Evolutionary conservation across 148 eudicot genomes (phyloP).

Genomic region (Fagopyrum tataricum): DNA sequence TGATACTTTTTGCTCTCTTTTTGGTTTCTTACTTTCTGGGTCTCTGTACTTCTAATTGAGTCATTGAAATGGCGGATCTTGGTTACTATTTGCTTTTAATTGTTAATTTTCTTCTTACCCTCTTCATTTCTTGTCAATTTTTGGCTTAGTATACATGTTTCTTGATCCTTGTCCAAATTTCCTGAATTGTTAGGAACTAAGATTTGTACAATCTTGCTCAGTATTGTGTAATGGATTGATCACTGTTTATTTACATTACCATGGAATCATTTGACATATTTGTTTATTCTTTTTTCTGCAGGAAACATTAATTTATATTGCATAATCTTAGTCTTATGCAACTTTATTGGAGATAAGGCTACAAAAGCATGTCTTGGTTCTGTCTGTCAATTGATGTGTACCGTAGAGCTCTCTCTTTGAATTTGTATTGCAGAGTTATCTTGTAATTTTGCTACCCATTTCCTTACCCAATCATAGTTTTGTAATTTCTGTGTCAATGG

Average conservation of each 20-base stretch:
- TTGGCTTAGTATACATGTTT: background rate
- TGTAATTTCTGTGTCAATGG: conserved; percentile 27
- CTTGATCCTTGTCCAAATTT: background rate
- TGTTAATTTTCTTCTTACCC: background rate
- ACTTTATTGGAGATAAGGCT: background rate
- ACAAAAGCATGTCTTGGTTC: conserved; percentile 48
- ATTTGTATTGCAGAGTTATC: conserved; percentile 70
- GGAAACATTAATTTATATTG: background rate
- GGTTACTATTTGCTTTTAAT: background rate
- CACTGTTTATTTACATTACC: background rate
- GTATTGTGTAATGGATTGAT: background rate
- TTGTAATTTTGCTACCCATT: conserved; percentile 28
- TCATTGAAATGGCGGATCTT: conserved; percentile 5
- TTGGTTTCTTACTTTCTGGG: conserved; percentile 2
- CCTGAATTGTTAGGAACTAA: background rate
- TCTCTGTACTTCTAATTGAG: background rate
- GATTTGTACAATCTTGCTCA: background rate
- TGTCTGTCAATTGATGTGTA: conserved; percentile 52
- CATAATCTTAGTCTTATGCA: background rate
- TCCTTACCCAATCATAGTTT: background rate
- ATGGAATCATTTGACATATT: conserved; percentile 5
- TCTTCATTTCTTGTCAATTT: background rate
- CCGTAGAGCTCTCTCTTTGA: conserved; percentile 51
- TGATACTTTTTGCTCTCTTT: background rate
- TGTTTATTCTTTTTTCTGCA: conserved; percentile 4